Evolutionary conservation across 1,139 yeast genomes (phyloP), one percentile per base, ranked within the genome.

Genomic region (Candida sp.): DNA sequence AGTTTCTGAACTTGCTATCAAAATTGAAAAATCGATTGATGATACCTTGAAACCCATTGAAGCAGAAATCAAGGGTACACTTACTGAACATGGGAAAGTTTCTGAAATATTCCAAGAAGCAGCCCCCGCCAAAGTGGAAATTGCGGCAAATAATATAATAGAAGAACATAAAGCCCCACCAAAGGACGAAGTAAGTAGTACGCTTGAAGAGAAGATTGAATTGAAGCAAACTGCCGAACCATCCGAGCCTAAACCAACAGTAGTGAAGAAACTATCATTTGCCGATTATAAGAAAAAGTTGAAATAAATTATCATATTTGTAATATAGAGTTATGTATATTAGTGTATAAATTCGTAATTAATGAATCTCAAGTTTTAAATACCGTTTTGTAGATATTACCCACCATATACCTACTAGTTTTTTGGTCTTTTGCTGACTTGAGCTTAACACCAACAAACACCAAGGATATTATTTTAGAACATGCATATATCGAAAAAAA

Each of bases 271-370:
- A 61, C 67, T 87, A 48, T 84, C 91, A 32, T 83, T 88, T 64
- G 95, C 95, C 1, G 96, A 87, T 58, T 87, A 87, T 61, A 83
- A 82, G 60, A 84, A 81, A 68, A 84, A 83, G 62, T 81, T 77
- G 73, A 79, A 77, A 54, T 68, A 52, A 41, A 9, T 12, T 27
- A 12, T 32, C 22, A 22, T 21, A 7, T 41, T 22, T 35, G 37
- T 35, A 35, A 15, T 35, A 35, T 35, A 35, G 6, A 15, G 11
- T 22, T 15, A 9, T 5, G 37, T 35, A 21, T 23, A 22, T 36
- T 21, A 25, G 22, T 22, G 37, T 19, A 35, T 21, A 11, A 21
- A 5, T 35, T 5, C 21, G 15, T 35, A 9, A 3, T 35, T 22
- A 15, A 34, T 19, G 6, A 8, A 19, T 7, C 6, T 5, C n/a